phyloP scores from a whole-genome alignment of 345 rosid genomes.

The Brassica carinata region DNA sequence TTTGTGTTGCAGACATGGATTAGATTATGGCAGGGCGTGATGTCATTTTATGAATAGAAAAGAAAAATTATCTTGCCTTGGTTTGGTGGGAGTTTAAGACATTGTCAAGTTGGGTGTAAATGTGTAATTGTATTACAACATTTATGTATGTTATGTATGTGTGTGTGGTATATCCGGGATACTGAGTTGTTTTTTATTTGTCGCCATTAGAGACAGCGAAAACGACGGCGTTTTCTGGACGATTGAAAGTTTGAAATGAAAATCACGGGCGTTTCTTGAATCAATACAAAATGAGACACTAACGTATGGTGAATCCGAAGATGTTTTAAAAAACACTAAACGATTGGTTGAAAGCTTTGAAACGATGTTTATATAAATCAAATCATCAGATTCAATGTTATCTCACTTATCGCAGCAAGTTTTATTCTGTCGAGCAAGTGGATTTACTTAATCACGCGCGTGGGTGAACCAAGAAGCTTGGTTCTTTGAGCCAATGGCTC shows the following conservation, averaged over 20 bases:
- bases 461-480: too few species aligned
- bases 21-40: conserved; percentile 34
- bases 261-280: conserved; percentile 35
- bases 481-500: too few species aligned
- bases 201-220: too few species aligned
- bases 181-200: too few species aligned
- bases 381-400: conserved; percentile 13
- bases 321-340: conserved; percentile 43
- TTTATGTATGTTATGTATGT: too few species aligned
- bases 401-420: too few species aligned
- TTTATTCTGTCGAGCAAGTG: too few species aligned
- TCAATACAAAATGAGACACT: conserved; percentile 22
- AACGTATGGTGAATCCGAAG: conserved; percentile 41
- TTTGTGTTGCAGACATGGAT: conserved; percentile 39
- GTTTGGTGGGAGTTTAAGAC: conserved; percentile 19
- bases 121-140: not conserved
- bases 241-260: conserved; percentile 1
- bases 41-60: conserved; percentile 15
- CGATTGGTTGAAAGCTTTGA: conserved; percentile 66
- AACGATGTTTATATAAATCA: conserved; percentile 30
- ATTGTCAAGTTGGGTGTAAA: conserved; percentile 14
- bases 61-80: conserved; percentile 8
- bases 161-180: too few species aligned
- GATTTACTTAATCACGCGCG: too few species aligned
- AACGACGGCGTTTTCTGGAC: too few species aligned